Evolutionary conservation across 2,329 filamentous ascomycete genomes (phyloP).

Genomic region (Penicillium sp.): DNA sequence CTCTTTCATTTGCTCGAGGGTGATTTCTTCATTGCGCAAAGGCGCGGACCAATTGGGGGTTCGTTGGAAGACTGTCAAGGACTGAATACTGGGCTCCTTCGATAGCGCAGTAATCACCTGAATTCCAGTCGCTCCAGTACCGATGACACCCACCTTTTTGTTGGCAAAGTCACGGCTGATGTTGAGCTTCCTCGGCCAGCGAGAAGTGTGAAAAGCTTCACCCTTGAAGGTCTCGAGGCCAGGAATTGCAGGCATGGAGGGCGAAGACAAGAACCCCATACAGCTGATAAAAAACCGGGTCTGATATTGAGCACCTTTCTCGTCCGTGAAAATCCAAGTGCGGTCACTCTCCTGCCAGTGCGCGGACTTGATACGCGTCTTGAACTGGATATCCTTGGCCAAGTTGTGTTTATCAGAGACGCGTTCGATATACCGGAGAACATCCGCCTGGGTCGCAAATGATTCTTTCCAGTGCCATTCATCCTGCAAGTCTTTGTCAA

Average conservation of each 20-base stretch:
- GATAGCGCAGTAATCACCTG: constrained; percentile 15
- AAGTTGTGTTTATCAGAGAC: constrained; percentile 5
- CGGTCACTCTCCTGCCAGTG: constrained; percentile 2
- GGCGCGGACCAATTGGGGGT: constrained; percentile 21
- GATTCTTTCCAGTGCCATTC: constrained; percentile 12
- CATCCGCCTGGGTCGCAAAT: constrained; percentile 10
- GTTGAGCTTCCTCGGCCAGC: constrained; percentile 38
- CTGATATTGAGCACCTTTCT: not conserved
- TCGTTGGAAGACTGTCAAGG: constrained; percentile 16
- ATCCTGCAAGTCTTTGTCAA: constrained; percentile 43
- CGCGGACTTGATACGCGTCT: constrained; percentile 3
- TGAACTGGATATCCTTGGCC: constrained; percentile 8
- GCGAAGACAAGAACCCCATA: constrained; percentile 14
- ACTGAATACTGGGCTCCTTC: constrained; percentile 14
- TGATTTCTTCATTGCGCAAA: constrained; percentile 16
- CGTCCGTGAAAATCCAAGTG: constrained; percentile 3
- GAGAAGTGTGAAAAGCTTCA: constrained; percentile 28
- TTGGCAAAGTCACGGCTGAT: constrained; percentile 19
- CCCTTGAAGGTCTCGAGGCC: constrained; percentile 25
- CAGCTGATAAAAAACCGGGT: constrained; percentile 5
- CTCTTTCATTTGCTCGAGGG: constrained; percentile 12
- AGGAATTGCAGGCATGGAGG: constrained; percentile 23
- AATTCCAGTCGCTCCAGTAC: constrained; percentile 18
- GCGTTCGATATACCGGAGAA: constrained; percentile 9
- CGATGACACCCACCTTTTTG: constrained; percentile 17